Evolutionary conservation across 495 filamentous ascomycete species (phyloP).

Genomic region (Amorphotheca resinae): DNA sequence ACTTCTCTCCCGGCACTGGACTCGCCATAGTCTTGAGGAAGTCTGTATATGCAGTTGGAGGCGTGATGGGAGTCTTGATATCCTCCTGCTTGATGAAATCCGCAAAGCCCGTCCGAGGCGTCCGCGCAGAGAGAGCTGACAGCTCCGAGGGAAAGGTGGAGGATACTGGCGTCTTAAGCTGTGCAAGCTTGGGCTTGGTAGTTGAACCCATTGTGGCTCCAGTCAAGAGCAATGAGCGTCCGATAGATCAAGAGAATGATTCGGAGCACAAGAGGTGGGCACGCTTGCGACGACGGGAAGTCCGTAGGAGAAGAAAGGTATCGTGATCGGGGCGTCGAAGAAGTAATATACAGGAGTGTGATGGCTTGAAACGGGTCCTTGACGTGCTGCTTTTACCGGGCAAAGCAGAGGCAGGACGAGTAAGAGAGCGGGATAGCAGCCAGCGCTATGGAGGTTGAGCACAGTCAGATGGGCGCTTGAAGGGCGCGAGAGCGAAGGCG

Average conservation of each 20-base stretch:
- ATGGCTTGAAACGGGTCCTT: neutral
- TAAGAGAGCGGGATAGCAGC: neutral
- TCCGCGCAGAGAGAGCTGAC: constrained; percentile 33
- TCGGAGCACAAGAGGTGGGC: constrained; percentile 23
- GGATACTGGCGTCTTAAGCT: constrained; percentile 66
- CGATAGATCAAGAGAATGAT: constrained; percentile 32
- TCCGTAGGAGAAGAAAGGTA: constrained; percentile 25
- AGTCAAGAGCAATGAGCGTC: constrained; percentile 16
- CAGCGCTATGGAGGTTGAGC: neutral
- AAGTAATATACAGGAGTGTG: constrained; percentile 13
- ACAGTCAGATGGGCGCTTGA: constrained; percentile 1
- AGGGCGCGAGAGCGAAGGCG: too few species aligned
- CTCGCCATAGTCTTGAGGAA: constrained; percentile 55
- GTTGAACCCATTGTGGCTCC: constrained; percentile 36
- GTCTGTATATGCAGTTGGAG: constrained; percentile 80
- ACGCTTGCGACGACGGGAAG: constrained; percentile 23
- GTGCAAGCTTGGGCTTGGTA: constrained; percentile 52
- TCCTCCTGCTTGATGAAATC: constrained; percentile 35
- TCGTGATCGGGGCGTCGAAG: neutral
- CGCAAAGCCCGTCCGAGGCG: constrained; percentile 40
- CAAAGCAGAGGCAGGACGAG: neutral
- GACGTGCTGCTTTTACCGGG: neutral
- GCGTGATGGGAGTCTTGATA: constrained; percentile 76
- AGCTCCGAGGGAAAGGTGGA: constrained; percentile 75
- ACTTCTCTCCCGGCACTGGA: constrained; percentile 23